Base-by-base conservation (phyloP, 768 basidiomycete genomes). In the Cystofilobasidium macerans region DNA sequence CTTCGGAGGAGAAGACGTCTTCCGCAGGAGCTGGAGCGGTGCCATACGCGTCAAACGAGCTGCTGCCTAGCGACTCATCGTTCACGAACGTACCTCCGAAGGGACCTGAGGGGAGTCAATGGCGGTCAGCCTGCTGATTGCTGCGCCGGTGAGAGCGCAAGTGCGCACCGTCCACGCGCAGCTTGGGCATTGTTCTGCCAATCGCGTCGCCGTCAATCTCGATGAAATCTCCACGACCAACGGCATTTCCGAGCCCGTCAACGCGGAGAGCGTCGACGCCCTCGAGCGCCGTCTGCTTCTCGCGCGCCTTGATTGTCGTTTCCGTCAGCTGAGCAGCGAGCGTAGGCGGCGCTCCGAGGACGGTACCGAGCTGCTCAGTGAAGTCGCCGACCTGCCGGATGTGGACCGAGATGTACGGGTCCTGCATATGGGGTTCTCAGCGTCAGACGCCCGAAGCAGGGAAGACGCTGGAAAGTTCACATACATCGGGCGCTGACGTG, bases 381-480 rank as follows among this genome's bases (percentile, higher is more conserved):
- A 73, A 73, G 63, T 72, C 71, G 68, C 91, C 91, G 54, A 88
- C 90, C 79, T 94, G 91, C 75, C 90, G 88, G 72, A 97, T 86
- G 75, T 95, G 92, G 61, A 94, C 76, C 30, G 89, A 90, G 53
- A 95, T 83, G 74, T 89, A 94, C 2, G 90, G 87, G 72, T 95
- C 93, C 54, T 57, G 18, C 16, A n/a, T n/a, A n/a, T 13, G 30
- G 51, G 7, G 8, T 16, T 2, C 28, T 35, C 16, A 57, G 28
- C 5, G 54, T 14, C 26, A 33, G 43, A 26, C 9, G 18, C 3
- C 5, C 20, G 9, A 6, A 13, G 51, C 26, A 56, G 7, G 6
- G 0, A 32, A 13, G 14, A n/a, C 24, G 51, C 42, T 30, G 40
- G 24, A 26, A 18, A 45, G 24, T 24, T 28, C 12, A 48, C 43